Evolutionary conservation across 2,329 filamentous ascomycete genomes (phyloP).

Genomic region (Tolypocladium endophyticum): DNA sequence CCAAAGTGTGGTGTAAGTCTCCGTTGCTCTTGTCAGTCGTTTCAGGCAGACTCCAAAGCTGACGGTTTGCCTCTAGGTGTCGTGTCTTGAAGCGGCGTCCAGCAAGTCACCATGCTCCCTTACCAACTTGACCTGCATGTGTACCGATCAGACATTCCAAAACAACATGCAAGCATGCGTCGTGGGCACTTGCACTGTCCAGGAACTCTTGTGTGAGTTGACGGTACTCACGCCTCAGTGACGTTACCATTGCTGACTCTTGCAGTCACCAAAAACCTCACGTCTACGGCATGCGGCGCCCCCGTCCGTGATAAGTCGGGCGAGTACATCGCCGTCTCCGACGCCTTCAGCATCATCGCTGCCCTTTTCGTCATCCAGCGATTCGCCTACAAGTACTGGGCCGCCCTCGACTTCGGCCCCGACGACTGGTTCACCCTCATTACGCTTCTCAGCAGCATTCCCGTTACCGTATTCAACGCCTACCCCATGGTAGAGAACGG

Average conservation of each 20-base stretch:
- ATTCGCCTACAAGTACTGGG: conserved; percentile 23
- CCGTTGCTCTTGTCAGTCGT: too few relatives aligned
- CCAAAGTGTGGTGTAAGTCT: conserved; percentile 2
- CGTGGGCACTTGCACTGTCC: conserved; percentile 14
- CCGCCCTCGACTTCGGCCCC: conserved; percentile 22
- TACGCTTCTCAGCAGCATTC: conserved; percentile 16
- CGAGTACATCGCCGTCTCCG: conserved; percentile 21
- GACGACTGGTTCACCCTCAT: conserved; percentile 27
- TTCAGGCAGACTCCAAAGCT: background rate
- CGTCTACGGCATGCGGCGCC: conserved; percentile 8
- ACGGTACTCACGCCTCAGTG: background rate
- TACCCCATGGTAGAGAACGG: conserved; percentile 25
- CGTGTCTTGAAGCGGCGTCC: conserved; percentile 14
- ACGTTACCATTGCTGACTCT: background rate
- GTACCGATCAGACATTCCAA: conserved; percentile 15
- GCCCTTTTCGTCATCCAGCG: conserved; percentile 31
- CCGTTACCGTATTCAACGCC: conserved; percentile 19
- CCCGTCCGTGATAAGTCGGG: conserved; percentile 19
- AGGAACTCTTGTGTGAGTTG: conserved; percentile 19
- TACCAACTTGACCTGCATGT: conserved; percentile 19
- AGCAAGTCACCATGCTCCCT: conserved; percentile 14
- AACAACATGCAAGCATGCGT: conserved; percentile 16
- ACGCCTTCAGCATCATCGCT: conserved; percentile 22
- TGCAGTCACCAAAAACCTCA: conserved; percentile 15
- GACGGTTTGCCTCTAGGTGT: background rate